Percentiles rank a stretch among this genome's conserved stretches.
phyloP scores from a whole-genome alignment of 2,329 filamentous ascomycete species.

The Aplosporella prunicola region DNA sequence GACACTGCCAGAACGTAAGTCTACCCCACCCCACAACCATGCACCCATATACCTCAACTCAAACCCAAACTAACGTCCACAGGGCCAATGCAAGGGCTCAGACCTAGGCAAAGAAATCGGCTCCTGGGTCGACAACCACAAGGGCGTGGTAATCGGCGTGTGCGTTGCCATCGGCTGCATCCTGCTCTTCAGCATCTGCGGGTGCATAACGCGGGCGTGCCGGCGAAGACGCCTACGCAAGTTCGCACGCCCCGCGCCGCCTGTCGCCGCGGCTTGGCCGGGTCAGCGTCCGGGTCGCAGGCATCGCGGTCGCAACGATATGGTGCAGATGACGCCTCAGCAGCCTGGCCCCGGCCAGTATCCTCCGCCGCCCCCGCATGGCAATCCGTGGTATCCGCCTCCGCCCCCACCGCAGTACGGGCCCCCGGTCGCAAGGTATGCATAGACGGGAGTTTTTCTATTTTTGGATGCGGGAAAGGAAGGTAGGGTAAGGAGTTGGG shows the following conservation, averaged over 20 bases:
- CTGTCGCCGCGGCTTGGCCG: not conserved
- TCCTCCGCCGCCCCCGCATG: not conserved
- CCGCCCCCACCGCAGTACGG: not conserved
- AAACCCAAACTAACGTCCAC: not conserved
- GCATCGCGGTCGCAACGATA: not conserved
- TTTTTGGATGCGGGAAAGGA: too few species aligned
- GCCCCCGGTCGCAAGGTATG: too few species aligned
- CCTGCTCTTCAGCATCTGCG: conserved; percentile 52
- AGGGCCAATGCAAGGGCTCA: conserved; percentile 65
- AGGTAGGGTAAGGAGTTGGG: too few species aligned
- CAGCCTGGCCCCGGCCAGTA: not conserved
- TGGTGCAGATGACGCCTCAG: not conserved
- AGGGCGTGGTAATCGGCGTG: conserved; percentile 73
- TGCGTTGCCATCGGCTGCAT: conserved; percentile 62
- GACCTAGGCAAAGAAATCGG: conserved; percentile 60
- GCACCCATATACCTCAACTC: not conserved
- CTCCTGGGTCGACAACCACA: conserved; percentile 68
- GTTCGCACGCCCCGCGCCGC: conserved; percentile 2
- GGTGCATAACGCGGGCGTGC: conserved; percentile 55
- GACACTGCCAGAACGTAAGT: conserved; percentile 60
- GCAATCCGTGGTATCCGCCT: not conserved
- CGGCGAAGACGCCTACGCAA: conserved; percentile 20
- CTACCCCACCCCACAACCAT: not conserved
- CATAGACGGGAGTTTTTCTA: too few species aligned
- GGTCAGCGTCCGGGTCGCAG: not conserved